phyloP scores from a whole-genome alignment of 306 rosid species.

The Mimosa bimucronata region DNA sequence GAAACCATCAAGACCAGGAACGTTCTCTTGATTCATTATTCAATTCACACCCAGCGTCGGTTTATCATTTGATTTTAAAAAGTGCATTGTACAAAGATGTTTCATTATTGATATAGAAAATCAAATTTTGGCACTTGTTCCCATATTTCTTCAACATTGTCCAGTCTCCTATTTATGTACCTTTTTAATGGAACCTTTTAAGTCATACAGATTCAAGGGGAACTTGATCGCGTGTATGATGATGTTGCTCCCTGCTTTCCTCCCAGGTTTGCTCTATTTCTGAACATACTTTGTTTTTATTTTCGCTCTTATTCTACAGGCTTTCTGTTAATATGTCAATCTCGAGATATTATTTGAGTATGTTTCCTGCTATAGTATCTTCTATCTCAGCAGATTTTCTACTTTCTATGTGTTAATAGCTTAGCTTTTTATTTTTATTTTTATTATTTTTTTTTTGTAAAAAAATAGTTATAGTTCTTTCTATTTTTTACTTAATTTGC shows the following conservation, averaged over 20 bases:
- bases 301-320: constrained; percentile 22
- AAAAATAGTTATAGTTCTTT: constrained; percentile 13
- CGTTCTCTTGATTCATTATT: background rate
- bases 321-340: constrained; percentile 36
- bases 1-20: background rate
- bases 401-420: constrained; percentile 3
- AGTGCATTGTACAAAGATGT: background rate
- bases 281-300: constrained; percentile 33
- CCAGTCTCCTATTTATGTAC: constrained; percentile 6
- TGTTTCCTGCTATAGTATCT: constrained; percentile 30
- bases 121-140: background rate
- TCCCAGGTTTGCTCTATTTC: constrained; percentile 70
- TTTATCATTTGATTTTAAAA: background rate
- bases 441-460: background rate
- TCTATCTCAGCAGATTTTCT: background rate
- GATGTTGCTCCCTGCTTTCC: constrained; percentile 96
- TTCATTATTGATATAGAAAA: background rate
- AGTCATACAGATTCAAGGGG: constrained; percentile 80
- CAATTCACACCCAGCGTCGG: background rate
- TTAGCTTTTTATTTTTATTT: no score
- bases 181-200: constrained; percentile 38
- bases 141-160: background rate
- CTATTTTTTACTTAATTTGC: constrained; percentile 7
- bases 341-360: constrained; percentile 24
- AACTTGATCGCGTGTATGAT: constrained; percentile 93